Conservation (phyloP, 2,329 filamentous ascomycete genomes). For the Aspergillus fructus region DNA sequence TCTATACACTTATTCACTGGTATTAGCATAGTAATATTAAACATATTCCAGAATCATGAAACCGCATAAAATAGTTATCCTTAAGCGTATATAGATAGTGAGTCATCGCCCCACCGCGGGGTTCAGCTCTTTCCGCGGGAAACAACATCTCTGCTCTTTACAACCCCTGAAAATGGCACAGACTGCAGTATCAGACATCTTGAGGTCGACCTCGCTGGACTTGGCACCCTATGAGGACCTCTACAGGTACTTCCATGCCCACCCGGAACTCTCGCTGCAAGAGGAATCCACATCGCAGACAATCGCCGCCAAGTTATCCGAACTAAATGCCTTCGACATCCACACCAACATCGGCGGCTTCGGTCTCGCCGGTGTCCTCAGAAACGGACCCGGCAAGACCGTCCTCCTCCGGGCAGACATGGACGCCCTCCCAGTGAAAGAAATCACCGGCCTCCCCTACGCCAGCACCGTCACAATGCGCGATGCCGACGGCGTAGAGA, state of each 20-base stretch:
- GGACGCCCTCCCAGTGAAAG: constrained; percentile 51
- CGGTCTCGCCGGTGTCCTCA: constrained; percentile 44
- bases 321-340: constrained; percentile 35
- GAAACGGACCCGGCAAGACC: constrained; percentile 45
- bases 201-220: constrained; percentile 17
- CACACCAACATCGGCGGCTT: constrained; percentile 47
- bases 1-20: background rate
- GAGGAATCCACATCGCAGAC: constrained; percentile 54
- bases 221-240: constrained; percentile 51
- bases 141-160: background rate
- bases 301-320: constrained; percentile 44
- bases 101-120: background rate
- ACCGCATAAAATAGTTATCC: too few relatives aligned
- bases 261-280: constrained; percentile 61
- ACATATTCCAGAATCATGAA: too few relatives aligned
- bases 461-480: constrained; percentile 47
- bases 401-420: constrained; percentile 51
- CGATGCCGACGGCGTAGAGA: constrained; percentile 51
- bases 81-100: too few relatives aligned
- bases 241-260: constrained; percentile 59
- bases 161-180: background rate
- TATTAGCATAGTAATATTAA: too few relatives aligned
- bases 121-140: background rate
- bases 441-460: constrained; percentile 50
- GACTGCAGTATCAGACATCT: background rate